Conservation (phyloP, 2,329 filamentous ascomycete species). For the Penicillium brevicompactum region DNA sequence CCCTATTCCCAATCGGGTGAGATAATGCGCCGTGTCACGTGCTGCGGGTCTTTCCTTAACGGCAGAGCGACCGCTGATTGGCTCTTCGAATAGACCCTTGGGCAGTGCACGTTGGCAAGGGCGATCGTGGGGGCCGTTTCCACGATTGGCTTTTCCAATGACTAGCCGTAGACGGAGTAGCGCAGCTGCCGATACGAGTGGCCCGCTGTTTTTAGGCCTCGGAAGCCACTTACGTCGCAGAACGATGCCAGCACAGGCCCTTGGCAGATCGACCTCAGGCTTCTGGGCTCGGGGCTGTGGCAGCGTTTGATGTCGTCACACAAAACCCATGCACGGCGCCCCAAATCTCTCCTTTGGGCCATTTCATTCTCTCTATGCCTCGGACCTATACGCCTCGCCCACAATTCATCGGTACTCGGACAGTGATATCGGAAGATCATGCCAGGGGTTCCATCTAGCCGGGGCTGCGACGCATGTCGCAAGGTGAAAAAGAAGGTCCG, state of each 20-base stretch:
- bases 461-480: constrained; percentile 25
- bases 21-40: constrained; percentile 2
- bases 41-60: neutral
- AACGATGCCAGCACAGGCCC: neutral
- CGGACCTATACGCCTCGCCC: neutral
- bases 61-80: neutral
- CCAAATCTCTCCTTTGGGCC: neutral
- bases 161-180: too few relatives aligned
- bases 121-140: neutral
- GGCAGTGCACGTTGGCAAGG: neutral
- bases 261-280: neutral
- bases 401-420: neutral
- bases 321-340: neutral
- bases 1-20: constrained; percentile 2
- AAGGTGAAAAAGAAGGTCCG: constrained; percentile 28
- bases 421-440: constrained; percentile 8
- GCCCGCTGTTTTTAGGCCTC: neutral
- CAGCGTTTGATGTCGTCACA: neutral
- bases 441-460: constrained; percentile 29
- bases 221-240: neutral
- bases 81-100: neutral
- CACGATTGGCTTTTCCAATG: neutral
- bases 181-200: neutral
- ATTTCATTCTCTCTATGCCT: neutral
- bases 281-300: neutral